Conservation (phyloP, 768 basidiomycete species). For the Lactarius akahatsu region DNA sequence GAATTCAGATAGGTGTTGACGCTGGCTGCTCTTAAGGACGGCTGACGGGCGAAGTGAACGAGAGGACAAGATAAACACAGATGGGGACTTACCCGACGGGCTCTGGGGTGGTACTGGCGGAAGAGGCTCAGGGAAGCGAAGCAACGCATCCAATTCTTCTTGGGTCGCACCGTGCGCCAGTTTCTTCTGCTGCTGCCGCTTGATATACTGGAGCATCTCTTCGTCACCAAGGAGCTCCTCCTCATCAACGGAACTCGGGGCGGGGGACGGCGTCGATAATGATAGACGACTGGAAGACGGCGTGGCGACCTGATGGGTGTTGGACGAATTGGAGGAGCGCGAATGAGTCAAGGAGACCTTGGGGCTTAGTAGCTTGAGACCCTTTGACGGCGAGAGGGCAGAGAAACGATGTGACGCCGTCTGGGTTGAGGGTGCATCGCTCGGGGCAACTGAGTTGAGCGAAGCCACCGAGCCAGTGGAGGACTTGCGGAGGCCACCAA, state of each 20-base stretch:
- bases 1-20: constrained; percentile 75
- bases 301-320: constrained; percentile 53
- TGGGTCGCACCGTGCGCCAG: constrained; percentile 79
- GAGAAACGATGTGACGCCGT: constrained; percentile 65
- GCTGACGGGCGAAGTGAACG: constrained; percentile 40
- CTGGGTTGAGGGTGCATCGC: constrained; percentile 32
- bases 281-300: constrained; percentile 75
- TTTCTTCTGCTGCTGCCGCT: constrained; percentile 86
- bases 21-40: constrained; percentile 63
- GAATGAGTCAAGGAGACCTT: constrained; percentile 66
- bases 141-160: constrained; percentile 81
- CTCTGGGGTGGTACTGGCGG: constrained; percentile 63
- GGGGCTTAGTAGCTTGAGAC: constrained; percentile 76
- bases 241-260: constrained; percentile 73
- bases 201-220: constrained; percentile 95
- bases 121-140: constrained; percentile 90
- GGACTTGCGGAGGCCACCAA: constrained; percentile 74
- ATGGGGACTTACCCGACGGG: constrained; percentile 60
- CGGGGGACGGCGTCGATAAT: constrained; percentile 82
- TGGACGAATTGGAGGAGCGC: constrained; percentile 54
- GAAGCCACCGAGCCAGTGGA: constrained; percentile 82
- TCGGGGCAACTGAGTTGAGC: constrained; percentile 51
- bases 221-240: constrained; percentile 90
- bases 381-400: constrained; percentile 80
- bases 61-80: not conserved